Conservation (phyloP, 2,329 filamentous ascomycete species). For the Hirsutella thompsonii region DNA sequence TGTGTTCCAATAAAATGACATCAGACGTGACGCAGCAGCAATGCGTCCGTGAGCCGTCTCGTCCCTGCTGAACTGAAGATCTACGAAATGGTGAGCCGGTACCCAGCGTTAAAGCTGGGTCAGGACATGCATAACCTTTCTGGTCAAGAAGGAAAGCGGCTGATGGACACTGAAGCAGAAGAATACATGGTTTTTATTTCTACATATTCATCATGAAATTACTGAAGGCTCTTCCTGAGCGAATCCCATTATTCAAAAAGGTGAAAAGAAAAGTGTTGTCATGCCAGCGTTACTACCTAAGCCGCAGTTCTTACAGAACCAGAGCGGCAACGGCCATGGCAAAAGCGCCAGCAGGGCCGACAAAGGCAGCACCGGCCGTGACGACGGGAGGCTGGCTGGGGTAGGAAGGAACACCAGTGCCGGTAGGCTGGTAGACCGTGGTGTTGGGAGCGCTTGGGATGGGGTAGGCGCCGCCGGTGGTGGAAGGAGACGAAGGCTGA, state of each 20-base stretch:
- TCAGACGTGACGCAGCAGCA: too few relatives aligned
- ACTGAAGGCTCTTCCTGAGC: not conserved
- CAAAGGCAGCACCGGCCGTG: constrained; percentile 7
- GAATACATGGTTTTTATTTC: not conserved
- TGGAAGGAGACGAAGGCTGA: constrained; percentile 2
- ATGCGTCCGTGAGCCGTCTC: too few relatives aligned
- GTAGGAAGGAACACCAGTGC: constrained; percentile 1
- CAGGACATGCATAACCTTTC: too few relatives aligned
- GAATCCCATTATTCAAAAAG: not conserved
- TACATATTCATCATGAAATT: not conserved
- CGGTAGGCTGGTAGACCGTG: constrained; percentile 3
- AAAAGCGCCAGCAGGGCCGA: constrained; percentile 7
- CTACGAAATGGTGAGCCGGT: too few relatives aligned
- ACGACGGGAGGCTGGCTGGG: constrained; percentile 1
- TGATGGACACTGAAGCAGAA: not conserved
- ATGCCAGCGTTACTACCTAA: not conserved
- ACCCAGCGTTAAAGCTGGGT: too few relatives aligned
- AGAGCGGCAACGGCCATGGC: constrained; percentile 7
- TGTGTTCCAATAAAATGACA: too few relatives aligned
- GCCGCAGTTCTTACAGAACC: constrained; percentile 1
- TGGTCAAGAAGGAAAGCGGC: too few relatives aligned
- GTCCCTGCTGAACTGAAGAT: too few relatives aligned
- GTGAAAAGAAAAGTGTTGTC: not conserved
- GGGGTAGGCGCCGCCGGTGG: not conserved
- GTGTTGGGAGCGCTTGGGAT: not conserved